Percentiles rank a stretch among this genome's conserved stretches.
These are phyloP conservation scores for Microdochium bolleyi DNA, from an alignment of 2,329 filamentous ascomycete genomes.

Conservation along the genomic window DNA sequence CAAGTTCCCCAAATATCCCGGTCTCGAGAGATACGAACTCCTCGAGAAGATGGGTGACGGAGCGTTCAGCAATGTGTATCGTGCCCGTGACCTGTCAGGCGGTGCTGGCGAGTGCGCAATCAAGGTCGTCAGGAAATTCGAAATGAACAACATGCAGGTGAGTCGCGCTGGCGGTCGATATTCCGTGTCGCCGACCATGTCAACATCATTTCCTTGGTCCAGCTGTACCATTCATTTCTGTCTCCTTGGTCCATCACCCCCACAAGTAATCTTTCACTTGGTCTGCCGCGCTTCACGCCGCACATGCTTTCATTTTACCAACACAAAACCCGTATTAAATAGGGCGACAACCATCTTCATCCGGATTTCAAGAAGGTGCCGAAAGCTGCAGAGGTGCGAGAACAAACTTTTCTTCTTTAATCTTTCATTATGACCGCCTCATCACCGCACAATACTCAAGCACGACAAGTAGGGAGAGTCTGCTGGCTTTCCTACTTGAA, in stretches of 20 bases:
- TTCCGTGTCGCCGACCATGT: conserved; percentile 13
- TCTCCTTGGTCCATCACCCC: conserved; percentile 15
- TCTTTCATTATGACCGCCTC: conserved; percentile 3
- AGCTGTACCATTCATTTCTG: conserved; percentile 17
- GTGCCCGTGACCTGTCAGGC: conserved; percentile 68
- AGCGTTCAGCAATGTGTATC: conserved; percentile 97
- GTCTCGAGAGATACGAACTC: conserved; percentile 77
- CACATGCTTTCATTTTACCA: conserved; percentile 37
- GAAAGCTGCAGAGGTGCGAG: conserved; percentile 94
- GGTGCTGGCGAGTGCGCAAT: conserved; percentile 79
- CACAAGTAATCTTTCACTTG: conserved; percentile 4
- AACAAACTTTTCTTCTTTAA: conserved; percentile 28
- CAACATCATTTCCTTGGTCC: conserved; percentile 10
- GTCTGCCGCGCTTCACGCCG: conserved; percentile 11
- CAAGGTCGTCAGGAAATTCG: conserved; percentile 97
- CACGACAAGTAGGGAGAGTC: not conserved
- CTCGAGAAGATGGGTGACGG: conserved; percentile 98
- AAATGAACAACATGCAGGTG: conserved; percentile 99
- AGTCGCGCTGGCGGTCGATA: conserved; percentile 37
- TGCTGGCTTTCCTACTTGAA: conserved; percentile 12
- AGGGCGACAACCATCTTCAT: conserved; percentile 90
- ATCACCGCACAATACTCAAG: not conserved
- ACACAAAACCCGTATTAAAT: conserved; percentile 38
- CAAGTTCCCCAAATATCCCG: conserved; percentile 81
- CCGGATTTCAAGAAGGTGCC: conserved; percentile 92